Conservation (phyloP, 352 stramenopile genomes). For the Peronosclerospora sorghi region DNA sequence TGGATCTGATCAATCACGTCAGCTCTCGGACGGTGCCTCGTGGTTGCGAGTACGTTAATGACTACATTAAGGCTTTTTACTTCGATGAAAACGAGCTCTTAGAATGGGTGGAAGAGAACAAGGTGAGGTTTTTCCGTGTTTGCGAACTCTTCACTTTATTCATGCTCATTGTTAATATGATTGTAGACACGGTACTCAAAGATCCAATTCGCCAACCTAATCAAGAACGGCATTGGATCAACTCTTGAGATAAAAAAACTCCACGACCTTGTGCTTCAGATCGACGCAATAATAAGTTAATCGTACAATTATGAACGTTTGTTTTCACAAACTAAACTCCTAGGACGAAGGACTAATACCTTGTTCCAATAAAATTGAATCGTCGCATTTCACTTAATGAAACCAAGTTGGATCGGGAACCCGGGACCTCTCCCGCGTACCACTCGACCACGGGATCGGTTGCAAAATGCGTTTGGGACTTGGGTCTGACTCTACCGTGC, state of each 20-base stretch:
- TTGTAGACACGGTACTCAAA: conserved; percentile 48
- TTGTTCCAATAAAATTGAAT: no score
- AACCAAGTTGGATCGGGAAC: no score
- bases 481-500: no score
- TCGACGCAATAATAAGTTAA: conserved; percentile 45
- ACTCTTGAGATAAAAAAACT: conserved; percentile 41
- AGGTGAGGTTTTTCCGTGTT: conserved; percentile 23
- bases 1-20: conserved; percentile 77
- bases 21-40: conserved; percentile 32
- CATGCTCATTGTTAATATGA: conserved; percentile 5
- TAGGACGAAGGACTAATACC: no score
- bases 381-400: no score
- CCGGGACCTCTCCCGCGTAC: no score
- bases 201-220: conserved; percentile 42
- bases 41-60: conserved; percentile 58
- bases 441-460: no score
- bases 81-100: conserved; percentile 74
- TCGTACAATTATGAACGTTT: conserved; percentile 1
- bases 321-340: no score
- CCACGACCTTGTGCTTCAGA: conserved; percentile 45
- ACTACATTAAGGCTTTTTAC: conserved; percentile 88
- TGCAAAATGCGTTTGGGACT: no score
- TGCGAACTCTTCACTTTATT: neutral
- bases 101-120: conserved; percentile 70
- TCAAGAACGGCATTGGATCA: conserved; percentile 54